These are phyloP conservation scores for Lineolata rhizophorae DNA, from an alignment of 495 filamentous ascomycete genomes.

Conservation along the genomic window DNA sequence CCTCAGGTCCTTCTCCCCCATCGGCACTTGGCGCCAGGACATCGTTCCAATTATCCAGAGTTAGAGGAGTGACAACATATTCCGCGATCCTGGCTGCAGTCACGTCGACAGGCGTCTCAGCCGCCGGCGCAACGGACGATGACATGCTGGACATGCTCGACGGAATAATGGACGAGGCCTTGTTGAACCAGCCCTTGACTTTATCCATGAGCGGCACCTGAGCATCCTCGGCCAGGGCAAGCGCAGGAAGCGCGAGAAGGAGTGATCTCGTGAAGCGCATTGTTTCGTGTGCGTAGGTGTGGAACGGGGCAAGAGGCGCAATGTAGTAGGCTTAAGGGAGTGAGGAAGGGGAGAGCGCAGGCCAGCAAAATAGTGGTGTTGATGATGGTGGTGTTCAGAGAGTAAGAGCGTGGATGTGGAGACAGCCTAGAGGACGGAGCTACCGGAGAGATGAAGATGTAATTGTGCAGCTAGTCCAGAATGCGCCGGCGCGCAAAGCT, in stretches of 20 bases:
- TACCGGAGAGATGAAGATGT: too few relatives aligned
- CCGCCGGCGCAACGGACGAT: constrained; percentile 18
- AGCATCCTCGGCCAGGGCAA: constrained; percentile 54
- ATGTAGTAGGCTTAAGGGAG: constrained; percentile 3
- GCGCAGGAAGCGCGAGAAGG: constrained; percentile 41
- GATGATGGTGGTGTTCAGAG: too few relatives aligned
- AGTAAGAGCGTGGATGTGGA: too few relatives aligned
- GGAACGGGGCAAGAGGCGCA: constrained; percentile 3
- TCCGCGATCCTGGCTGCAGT: constrained; percentile 30
- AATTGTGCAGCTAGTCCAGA: too few relatives aligned
- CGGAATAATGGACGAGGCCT: constrained; percentile 36
- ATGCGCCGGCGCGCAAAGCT: too few relatives aligned
- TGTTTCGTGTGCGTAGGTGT: constrained; percentile 15
- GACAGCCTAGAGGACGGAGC: too few relatives aligned
- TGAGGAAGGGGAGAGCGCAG: too few relatives aligned
- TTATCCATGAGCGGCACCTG: constrained; percentile 51
- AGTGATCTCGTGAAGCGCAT: constrained; percentile 61
- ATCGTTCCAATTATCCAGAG: constrained; percentile 48
- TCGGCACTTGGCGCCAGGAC: constrained; percentile 34
- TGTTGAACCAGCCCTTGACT: constrained; percentile 40
- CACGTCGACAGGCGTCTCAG: constrained; percentile 22
- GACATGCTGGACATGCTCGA: too few relatives aligned
- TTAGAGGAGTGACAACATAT: constrained; percentile 33
- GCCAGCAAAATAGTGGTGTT: too few relatives aligned
- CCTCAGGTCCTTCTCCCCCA: constrained; percentile 32